These are phyloP conservation scores for Coniosporium tulheliwenetii DNA, from an alignment of 2,329 filamentous ascomycete species.

Conservation along the genomic window DNA sequence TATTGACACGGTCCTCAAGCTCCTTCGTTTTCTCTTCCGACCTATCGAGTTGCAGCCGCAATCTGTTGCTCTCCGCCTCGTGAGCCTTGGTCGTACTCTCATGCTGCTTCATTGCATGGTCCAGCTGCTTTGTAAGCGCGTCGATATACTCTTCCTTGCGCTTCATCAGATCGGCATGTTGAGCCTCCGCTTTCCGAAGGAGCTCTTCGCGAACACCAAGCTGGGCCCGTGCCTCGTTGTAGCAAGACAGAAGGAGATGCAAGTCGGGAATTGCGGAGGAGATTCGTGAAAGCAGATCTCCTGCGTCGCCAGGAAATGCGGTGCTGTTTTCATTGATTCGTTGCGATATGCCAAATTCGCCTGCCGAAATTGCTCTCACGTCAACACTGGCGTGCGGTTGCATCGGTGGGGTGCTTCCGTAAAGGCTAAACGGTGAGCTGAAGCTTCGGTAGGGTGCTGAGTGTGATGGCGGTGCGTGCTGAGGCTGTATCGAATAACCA, in stretches of 20 bases:
- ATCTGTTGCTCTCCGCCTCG: slow-evolving; percentile 32
- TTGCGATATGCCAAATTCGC: too few species aligned
- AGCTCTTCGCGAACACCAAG: slow-evolving; percentile 32
- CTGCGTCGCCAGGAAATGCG: too few species aligned
- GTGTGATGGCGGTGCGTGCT: too few species aligned
- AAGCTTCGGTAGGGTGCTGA: too few species aligned
- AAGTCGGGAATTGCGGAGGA: slow-evolving; percentile 21
- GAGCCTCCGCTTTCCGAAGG: slow-evolving; percentile 30
- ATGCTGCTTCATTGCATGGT: slow-evolving; percentile 32
- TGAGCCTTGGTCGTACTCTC: slow-evolving; percentile 31
- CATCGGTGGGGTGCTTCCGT: too few species aligned
- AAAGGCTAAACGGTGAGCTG: too few species aligned
- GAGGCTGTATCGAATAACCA: too few species aligned
- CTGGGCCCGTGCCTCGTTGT: slow-evolving; percentile 34
- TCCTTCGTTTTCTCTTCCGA: slow-evolving; percentile 31
- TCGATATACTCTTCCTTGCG: slow-evolving; percentile 39
- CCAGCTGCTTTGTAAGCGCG: slow-evolving; percentile 33
- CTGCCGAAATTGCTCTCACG: too few species aligned
- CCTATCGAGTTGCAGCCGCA: slow-evolving; percentile 34
- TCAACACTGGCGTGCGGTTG: too few species aligned
- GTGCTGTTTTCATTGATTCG: too few species aligned
- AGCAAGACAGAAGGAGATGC: slow-evolving; percentile 23
- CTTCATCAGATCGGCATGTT: slow-evolving; percentile 35
- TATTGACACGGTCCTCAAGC: slow-evolving; percentile 25
- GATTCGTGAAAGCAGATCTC: slow-evolving; percentile 18